Evolutionary conservation across 345 rosid genomes (phyloP).

Genomic region (Kandelia obovata): DNA sequence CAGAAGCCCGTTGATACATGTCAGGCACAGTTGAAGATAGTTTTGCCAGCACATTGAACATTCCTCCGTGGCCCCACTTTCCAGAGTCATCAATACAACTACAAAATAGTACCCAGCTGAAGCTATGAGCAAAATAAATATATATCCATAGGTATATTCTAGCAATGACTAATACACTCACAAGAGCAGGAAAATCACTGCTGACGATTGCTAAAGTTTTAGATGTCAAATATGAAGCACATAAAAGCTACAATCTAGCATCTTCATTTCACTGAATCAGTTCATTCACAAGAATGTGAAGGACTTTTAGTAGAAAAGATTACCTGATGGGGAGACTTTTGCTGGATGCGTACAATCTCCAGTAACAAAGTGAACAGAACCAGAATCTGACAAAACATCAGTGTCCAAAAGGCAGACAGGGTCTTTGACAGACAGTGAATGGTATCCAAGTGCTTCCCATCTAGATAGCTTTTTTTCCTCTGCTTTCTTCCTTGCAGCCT

Average conservation of each 20-base stretch:
- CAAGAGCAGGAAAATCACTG: not conserved
- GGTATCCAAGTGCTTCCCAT: conserved; percentile 79
- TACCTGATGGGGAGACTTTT: conserved; percentile 62
- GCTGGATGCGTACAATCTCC: conserved; percentile 83
- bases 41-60: conserved; percentile 66
- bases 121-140: not conserved
- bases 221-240: not conserved
- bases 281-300: not conserved
- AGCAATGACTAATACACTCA: too few species aligned
- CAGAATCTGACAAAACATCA: conserved; percentile 49
- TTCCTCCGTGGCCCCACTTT: conserved; percentile 88
- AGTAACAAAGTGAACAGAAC: conserved; percentile 63
- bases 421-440: conserved; percentile 58
- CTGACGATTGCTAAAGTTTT: not conserved
- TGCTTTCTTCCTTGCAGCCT: conserved; percentile 64
- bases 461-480: conserved; percentile 62
- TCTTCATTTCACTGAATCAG: not conserved
- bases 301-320: conserved; percentile 5
- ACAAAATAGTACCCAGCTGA: conserved; percentile 24
- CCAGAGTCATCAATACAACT: conserved; percentile 89
- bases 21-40: conserved; percentile 50
- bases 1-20: conserved; percentile 58
- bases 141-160: too few species aligned
- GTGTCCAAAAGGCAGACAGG: conserved; percentile 37
- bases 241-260: not conserved